Evolutionary conservation across 2,329 filamentous ascomycete genomes (phyloP).

Genomic region (Aspergillus sp.): DNA sequence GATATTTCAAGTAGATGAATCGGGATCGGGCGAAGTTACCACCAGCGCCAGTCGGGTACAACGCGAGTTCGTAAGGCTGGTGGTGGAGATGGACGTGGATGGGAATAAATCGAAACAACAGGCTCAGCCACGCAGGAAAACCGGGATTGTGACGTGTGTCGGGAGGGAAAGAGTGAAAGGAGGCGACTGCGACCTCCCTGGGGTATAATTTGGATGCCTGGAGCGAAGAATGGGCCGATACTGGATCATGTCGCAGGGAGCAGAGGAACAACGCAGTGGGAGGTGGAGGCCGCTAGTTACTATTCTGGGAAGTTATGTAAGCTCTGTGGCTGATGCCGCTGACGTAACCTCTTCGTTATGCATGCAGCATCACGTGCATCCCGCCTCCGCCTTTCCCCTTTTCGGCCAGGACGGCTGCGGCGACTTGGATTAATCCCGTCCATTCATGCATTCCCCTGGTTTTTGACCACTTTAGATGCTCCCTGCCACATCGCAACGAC

Average conservation of each 20-base stretch:
- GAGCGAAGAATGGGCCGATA: background rate
- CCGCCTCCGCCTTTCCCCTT: conserved; percentile 15
- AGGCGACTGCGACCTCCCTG: conserved; percentile 3
- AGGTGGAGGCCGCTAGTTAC: background rate
- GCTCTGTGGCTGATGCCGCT: background rate
- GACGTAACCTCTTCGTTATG: background rate
- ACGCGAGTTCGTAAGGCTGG: background rate
- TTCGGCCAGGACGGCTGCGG: conserved; percentile 11
- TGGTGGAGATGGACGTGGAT: conserved; percentile 15
- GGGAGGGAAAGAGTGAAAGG: background rate
- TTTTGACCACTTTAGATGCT: background rate
- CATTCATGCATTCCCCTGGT: background rate
- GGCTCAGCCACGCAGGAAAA: conserved; percentile 1
- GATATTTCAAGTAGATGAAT: background rate
- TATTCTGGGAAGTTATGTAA: background rate
- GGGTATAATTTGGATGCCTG: background rate
- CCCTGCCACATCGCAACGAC: background rate
- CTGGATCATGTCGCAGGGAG: background rate
- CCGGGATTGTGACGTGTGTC: conserved; percentile 3
- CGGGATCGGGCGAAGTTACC: background rate
- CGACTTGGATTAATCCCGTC: background rate
- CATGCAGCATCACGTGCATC: conserved; percentile 18
- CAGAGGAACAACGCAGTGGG: background rate
- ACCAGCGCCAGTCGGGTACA: background rate
- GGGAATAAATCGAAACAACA: background rate